Evolutionary conservation across 805 yeast genomes (phyloP).

Genomic region (Spencermartinsiella europaea): DNA sequence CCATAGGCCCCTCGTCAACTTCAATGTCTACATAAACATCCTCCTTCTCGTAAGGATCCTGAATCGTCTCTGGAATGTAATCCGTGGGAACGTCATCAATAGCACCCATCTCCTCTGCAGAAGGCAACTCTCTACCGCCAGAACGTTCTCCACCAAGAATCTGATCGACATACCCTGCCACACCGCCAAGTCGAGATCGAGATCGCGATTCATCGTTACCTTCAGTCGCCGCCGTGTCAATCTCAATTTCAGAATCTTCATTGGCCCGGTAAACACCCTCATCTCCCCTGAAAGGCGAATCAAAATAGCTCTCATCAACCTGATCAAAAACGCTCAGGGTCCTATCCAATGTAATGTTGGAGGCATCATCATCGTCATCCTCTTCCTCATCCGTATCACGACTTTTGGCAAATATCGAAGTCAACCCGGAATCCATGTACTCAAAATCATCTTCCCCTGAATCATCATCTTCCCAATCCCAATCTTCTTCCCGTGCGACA

Average conservation of each 20-base stretch:
- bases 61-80: not conserved
- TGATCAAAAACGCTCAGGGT: not conserved
- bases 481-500: not conserved
- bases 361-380: not conserved
- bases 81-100: not conserved
- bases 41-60: not conserved
- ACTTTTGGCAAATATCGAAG: not conserved
- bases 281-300: not conserved
- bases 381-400: not conserved
- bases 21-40: not conserved
- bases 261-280: too few species aligned
- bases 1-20: too few species aligned
- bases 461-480: not conserved
- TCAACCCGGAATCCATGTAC: not conserved
- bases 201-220: not conserved
- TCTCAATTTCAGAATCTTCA: too few species aligned
- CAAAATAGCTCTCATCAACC: not conserved
- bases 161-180: not conserved
- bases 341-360: not conserved
- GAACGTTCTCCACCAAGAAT: not conserved
- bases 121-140: not conserved
- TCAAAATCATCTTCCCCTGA: not conserved
- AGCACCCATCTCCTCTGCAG: not conserved
- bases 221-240: not conserved
- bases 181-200: not conserved